Conservation (phyloP, 1,284 basidiomycete genomes). For the Phellopilus nigrolimitatus region DNA sequence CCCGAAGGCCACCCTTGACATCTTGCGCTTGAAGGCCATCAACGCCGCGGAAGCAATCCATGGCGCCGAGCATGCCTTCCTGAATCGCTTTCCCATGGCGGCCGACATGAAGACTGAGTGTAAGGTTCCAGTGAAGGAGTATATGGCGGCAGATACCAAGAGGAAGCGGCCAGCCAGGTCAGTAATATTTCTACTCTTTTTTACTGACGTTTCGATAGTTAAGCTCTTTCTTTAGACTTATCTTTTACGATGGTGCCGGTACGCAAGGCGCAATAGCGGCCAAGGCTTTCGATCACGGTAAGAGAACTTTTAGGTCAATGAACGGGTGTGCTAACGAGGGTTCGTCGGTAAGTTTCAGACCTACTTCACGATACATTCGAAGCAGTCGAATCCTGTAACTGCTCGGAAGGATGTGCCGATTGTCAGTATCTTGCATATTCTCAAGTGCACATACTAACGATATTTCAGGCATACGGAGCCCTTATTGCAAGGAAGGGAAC, state of each 20-base stretch:
- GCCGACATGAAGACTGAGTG: constrained; percentile 83
- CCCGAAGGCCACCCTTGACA: constrained; percentile 46
- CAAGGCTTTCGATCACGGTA: constrained; percentile 83
- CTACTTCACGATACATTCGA: constrained; percentile 62
- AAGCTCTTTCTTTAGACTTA: constrained; percentile 46
- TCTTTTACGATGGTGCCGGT: constrained; percentile 78
- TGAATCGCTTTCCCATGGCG: constrained; percentile 73
- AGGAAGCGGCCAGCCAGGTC: constrained; percentile 77
- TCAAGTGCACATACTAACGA: not conserved
- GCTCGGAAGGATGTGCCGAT: constrained; percentile 65
- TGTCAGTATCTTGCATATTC: constrained; percentile 44
- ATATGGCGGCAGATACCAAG: constrained; percentile 49
- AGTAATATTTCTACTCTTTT: constrained; percentile 8
- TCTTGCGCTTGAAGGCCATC: constrained; percentile 56
- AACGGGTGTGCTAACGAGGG: not conserved
- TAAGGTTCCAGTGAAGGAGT: constrained; percentile 78
- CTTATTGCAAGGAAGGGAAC: constrained; percentile 62
- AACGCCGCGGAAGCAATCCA: constrained; percentile 78
- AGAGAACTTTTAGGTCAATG: constrained; percentile 15
- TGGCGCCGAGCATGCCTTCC: constrained; percentile 78
- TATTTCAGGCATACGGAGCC: constrained; percentile 54
- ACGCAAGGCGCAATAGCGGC: constrained; percentile 69
- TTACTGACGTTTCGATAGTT: not conserved
- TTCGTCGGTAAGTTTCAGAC: constrained; percentile 43
- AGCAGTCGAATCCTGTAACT: constrained; percentile 63